Evolutionary conservation across 352 stramenopile species (phyloP), one percentile per base, ranked within the genome.

Genomic region (Hyaloperonospora arabidopsidis): DNA sequence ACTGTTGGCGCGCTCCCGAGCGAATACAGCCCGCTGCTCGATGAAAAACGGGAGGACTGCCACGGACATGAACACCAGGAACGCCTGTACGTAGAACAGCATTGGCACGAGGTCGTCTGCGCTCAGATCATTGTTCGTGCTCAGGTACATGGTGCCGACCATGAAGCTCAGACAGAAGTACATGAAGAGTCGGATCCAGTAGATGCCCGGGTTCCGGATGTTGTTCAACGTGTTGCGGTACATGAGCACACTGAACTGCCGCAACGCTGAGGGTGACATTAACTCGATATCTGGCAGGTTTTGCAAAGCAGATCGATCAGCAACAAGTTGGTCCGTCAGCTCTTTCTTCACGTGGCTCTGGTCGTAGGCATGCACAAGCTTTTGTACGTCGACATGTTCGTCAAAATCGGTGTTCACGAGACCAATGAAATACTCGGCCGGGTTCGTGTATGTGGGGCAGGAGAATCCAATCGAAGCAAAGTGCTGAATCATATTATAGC

Each of bases 31-130:
- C 13, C 87, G 84, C 35, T 90, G 76, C 34, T 93, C 73, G 35
- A 96, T 84, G 39, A 91, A 85, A 61, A 92, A 92, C 1, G 87
- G 86, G 15, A 96, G 61, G 5, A 87, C 80, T 1, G 86, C 84
- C 28, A 95, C 75, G 49, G 72, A 87, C 87, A 95, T 95, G 61
- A 93, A 94, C 39, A 91, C 77, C 35, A 95, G 73, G 59, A 95
- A 95, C 12, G 84, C 81, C 19, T 87, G 76, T 22, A 90, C 71
- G 72, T 88, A 95, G 59, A 93, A 96, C 8, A 95, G 54, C 45
- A 95, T 23, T 23, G 71, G 63, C 7, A 80, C 59, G 17, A 72
- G 46, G 38, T 82, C 73, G 5, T 76, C 56, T 5, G 78, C 60
- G 2, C 54, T 63, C 47, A 82, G 13, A 13, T 70, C 49, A 12